Evolutionary conservation across 2,329 filamentous ascomycete species (phyloP), one percentile per base, ranked within the genome.

Genomic region (Epichloe coenophiala): DNA sequence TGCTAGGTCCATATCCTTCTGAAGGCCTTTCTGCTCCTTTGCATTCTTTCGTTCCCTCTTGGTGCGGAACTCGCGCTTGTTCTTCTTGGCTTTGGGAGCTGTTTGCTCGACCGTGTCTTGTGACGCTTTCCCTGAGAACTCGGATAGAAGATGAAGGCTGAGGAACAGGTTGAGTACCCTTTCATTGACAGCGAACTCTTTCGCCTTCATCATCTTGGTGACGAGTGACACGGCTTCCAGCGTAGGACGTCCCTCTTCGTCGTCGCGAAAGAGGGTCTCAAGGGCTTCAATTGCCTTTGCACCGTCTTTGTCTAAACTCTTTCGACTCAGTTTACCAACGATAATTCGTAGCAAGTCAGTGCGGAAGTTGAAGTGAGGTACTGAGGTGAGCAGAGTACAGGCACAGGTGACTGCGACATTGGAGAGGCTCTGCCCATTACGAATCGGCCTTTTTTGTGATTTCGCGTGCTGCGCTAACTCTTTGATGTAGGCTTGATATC

Each of bases 361-460:
- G 40, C 93, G 84, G 67, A 95, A 96, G 72, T 98, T 98, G 79
- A 98, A 98, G 70, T 98, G 94, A 3, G 93, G 88, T 1, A 96
- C 89, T 2, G 84, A 76, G 19, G 79, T 80, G 40, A 97, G 69
- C 15, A 98, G 75, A 33, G 78, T 85, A 67, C 89, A 95, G 2
- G 86, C 84, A 63, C 93, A 98, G 42, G 81, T 84, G 51, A 95
- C 83, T 3, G 93, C 91, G 27, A 95, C 77, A 48, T 76, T 84
- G 6, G 82, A 78, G 23, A 96, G 64, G 50, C 68, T 74, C 50
- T 72, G 70, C 0, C 68, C 71, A 50, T 66, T 69, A 47, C 57
- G 63, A 9, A 62, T 59, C 52, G 59, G 66, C 55, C 56, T 65
- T 58, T 67, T 54, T 49, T 76, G 75, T 45, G 73, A 62, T 68